phyloP scores from a whole-genome alignment of 805 yeast species.

The Candida dendrica region DNA sequence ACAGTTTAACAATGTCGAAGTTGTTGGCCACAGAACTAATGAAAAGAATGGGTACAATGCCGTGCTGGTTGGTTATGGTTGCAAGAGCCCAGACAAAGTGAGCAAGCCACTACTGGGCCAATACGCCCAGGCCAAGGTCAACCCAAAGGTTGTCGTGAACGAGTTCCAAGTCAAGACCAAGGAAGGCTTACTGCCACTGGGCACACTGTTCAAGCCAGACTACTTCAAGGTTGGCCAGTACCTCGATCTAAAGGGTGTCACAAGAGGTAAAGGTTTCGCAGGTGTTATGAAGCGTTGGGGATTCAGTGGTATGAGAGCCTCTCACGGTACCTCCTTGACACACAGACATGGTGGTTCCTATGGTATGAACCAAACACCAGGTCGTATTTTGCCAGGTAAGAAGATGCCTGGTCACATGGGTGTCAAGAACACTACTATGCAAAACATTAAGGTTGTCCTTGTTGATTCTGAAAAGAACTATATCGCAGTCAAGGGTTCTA shows the following conservation, averaged over 20 bases:
- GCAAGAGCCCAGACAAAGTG: slow-evolving; percentile 53
- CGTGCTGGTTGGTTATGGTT: slow-evolving; percentile 81
- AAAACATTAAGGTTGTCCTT: slow-evolving; percentile 69
- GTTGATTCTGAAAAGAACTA: slow-evolving; percentile 78
- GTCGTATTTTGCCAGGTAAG: slow-evolving; percentile 92
- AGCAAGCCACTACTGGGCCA: slow-evolving; percentile 66
- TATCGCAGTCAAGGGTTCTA: slow-evolving; percentile 78
- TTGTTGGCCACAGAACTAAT: slow-evolving; percentile 59
- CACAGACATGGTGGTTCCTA: slow-evolving; percentile 97
- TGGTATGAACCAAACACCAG: slow-evolving; percentile 94
- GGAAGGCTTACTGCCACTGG: slow-evolving; percentile 62
- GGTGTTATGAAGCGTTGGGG: slow-evolving; percentile 98
- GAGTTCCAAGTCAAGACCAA: slow-evolving; percentile 77
- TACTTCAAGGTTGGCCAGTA: slow-evolving; percentile 77
- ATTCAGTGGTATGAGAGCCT: slow-evolving; percentile 80
- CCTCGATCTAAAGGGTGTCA: slow-evolving; percentile 70
- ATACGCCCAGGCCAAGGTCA: slow-evolving; percentile 68
- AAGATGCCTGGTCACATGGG: slow-evolving; percentile 99
- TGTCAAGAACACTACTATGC: slow-evolving; percentile 60
- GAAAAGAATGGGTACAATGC: slow-evolving; percentile 78
- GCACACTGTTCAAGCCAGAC: slow-evolving; percentile 74
- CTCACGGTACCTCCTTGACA: slow-evolving; percentile 91
- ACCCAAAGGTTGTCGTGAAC: slow-evolving; percentile 68
- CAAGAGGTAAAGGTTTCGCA: slow-evolving; percentile 94
- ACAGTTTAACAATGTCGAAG: slow-evolving; percentile 85